Evolutionary conservation across 164 flowering plant genomes (phyloP).

Genomic region (Aristolochia fimbriata): DNA sequence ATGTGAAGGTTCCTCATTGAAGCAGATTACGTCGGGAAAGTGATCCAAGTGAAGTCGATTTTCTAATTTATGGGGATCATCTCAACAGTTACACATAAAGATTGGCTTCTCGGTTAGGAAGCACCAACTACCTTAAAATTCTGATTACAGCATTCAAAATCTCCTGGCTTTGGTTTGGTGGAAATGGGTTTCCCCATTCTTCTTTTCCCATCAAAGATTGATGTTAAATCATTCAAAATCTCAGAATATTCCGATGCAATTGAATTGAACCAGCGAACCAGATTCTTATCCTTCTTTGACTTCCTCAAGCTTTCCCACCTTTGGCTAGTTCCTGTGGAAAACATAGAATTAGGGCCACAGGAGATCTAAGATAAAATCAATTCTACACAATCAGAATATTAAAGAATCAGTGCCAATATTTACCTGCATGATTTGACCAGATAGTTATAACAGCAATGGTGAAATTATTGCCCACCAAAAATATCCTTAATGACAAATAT

Average conservation of each 20-base stretch:
- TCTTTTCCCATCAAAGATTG: slow-evolving; percentile 48
- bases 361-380: no score
- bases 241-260: slow-evolving; percentile 37
- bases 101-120: no score
- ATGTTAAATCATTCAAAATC: slow-evolving; percentile 35
- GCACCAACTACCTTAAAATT: no score
- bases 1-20: no score
- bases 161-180: slow-evolving; percentile 31
- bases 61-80: no score
- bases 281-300: slow-evolving; percentile 68
- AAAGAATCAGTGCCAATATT: not conserved
- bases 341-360: not conserved
- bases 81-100: no score
- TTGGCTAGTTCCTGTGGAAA: slow-evolving; percentile 54
- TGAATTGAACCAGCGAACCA: no score
- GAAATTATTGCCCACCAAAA: slow-evolving; percentile 52
- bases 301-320: slow-evolving; percentile 93
- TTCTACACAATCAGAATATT: not conserved
- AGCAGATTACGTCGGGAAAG: no score
- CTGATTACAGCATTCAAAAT: no score
- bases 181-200: slow-evolving; percentile 44
- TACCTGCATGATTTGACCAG: slow-evolving; percentile 92
- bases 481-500: slow-evolving; percentile 42
- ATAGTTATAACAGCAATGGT: slow-evolving; percentile 76
- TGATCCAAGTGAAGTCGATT: no score